Evolutionary conservation across 1,284 basidiomycete species (phyloP).

Genomic region (Rhodotorula glutinis): DNA sequence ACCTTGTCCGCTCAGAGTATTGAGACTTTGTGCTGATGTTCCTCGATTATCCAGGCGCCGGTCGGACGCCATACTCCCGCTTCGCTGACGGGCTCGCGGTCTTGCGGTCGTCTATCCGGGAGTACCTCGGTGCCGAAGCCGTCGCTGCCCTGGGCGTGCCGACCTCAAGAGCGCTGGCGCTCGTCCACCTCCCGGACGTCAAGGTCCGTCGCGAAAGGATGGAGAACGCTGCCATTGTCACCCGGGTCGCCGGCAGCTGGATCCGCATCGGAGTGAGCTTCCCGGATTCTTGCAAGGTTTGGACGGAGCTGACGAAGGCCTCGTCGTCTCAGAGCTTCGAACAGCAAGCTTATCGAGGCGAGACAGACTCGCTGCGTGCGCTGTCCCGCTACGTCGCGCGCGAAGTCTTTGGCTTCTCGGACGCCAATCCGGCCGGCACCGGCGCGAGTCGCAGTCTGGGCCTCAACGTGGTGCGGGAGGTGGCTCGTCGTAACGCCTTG

Average conservation of each 20-base stretch:
- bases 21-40: background rate
- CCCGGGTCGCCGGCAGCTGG: constrained; percentile 84
- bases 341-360: constrained; percentile 56
- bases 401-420: constrained; percentile 58
- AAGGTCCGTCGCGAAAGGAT: constrained; percentile 73
- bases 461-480: constrained; percentile 66
- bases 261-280: constrained; percentile 70
- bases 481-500: constrained; percentile 73
- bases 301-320: background rate
- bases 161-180: constrained; percentile 79
- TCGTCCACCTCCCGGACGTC: constrained; percentile 72
- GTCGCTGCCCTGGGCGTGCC: constrained; percentile 84
- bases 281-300: background rate
- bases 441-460: constrained; percentile 41
- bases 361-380: constrained; percentile 68
- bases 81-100: constrained; percentile 90
- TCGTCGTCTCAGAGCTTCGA: constrained; percentile 37
- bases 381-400: constrained; percentile 57
- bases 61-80: constrained; percentile 89
- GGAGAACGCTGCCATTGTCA: constrained; percentile 75
- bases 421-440: background rate
- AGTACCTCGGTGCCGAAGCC: constrained; percentile 64
- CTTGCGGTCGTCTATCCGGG: constrained; percentile 82
- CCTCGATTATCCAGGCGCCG: constrained; percentile 58
- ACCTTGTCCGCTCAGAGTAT: background rate